phyloP scores from a whole-genome alignment of 2,329 filamentous ascomycete genomes.

The Verticillium tricorpus region DNA sequence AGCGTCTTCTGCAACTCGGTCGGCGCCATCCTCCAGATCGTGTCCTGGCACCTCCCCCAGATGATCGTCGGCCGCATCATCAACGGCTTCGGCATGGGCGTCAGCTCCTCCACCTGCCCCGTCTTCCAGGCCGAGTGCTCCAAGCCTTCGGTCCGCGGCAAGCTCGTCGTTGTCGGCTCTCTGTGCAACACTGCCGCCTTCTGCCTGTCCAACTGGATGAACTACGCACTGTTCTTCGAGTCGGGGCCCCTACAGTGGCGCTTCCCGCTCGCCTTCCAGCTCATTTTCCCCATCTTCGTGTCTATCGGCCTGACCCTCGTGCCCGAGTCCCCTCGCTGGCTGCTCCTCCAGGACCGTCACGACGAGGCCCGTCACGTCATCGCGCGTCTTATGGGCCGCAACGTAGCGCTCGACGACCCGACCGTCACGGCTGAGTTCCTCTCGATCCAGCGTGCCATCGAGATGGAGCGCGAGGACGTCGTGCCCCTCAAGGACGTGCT shows the following conservation, averaged over 20 bases:
- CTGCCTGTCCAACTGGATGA: conserved; percentile 43
- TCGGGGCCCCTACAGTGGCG: conserved; percentile 29
- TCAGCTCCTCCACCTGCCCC: conserved; percentile 29
- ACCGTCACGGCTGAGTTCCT: conserved; percentile 26
- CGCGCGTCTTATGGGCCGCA: conserved; percentile 50
- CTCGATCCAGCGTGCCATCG: conserved; percentile 29
- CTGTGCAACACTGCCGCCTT: conserved; percentile 36
- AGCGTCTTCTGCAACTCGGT: conserved; percentile 25
- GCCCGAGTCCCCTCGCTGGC: conserved; percentile 45
- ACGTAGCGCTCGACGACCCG: conserved; percentile 16
- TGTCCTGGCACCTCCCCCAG: conserved; percentile 29
- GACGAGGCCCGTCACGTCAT: conserved; percentile 54
- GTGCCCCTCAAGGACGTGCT: conserved; percentile 28
- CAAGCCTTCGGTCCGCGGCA: conserved; percentile 31
- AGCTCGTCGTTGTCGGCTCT: conserved; percentile 39
- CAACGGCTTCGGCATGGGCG: conserved; percentile 32
- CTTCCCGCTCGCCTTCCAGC: conserved; percentile 30
- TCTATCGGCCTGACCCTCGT: conserved; percentile 23
- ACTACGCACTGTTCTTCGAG: conserved; percentile 33
- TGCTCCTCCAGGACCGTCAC: conserved; percentile 48
- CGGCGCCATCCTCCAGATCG: conserved; percentile 26
- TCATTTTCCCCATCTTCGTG: conserved; percentile 31
- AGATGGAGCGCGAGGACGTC: conserved; percentile 26
- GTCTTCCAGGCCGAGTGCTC: conserved; percentile 28
- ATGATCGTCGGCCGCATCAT: conserved; percentile 35